Evolutionary conservation across 1,284 basidiomycete species (phyloP).

Genomic region (Phenoliferia sp.): DNA sequence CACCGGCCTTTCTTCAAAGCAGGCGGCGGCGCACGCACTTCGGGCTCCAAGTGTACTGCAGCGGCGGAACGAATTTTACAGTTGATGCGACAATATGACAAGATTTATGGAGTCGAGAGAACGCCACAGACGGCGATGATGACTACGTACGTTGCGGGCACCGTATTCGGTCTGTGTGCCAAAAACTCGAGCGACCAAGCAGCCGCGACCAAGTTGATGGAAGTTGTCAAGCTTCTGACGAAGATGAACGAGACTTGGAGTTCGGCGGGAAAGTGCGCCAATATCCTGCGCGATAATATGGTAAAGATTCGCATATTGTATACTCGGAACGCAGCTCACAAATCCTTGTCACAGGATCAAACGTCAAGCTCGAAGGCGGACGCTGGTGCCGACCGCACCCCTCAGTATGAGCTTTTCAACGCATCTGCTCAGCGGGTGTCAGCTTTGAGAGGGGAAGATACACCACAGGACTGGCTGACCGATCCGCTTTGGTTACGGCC

Average conservation of each 20-base stretch:
- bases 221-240: neutral
- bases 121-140: neutral
- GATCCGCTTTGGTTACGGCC: neutral
- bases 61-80: neutral
- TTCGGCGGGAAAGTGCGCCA: neutral
- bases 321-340: neutral
- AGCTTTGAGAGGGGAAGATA: neutral
- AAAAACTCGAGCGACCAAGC: neutral
- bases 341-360: neutral
- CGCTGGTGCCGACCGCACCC: too few species aligned
- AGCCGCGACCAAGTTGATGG: neutral
- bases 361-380: neutral
- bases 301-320: neutral
- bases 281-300: neutral
- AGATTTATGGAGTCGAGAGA: neutral
- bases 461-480: neutral
- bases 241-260: neutral
- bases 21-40: neutral
- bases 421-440: too few species aligned
- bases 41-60: neutral
- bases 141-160: neutral
- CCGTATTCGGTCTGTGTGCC: neutral
- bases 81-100: neutral
- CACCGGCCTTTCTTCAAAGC: neutral
- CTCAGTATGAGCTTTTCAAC: too few species aligned